Evolutionary conservation across 2,329 filamentous ascomycete species (phyloP), one percentile per base, ranked within the genome.

Genomic region (Monilinia fructicola): DNA sequence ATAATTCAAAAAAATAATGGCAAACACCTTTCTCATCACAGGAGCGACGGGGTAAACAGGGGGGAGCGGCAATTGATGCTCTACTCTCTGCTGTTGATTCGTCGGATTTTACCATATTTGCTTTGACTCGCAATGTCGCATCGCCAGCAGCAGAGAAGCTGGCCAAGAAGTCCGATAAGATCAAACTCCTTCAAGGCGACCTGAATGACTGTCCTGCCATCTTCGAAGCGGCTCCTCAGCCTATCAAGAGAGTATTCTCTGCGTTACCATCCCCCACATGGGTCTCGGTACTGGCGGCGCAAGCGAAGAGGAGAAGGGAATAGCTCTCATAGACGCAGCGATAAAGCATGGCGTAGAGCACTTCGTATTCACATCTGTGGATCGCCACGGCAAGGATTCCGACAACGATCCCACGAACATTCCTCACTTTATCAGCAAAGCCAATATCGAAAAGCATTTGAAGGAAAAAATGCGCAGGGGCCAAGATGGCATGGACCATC

Each of bases 191-290:
- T 66, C 76, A 86, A 74, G 87, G 87, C 14, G 80, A 88, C 67
- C 78, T 89, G 7, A 79, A 85, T 67, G 76, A 87, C 53, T 78
- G 81, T 0, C 74, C 78, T 0, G 76, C 73, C 0, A 80, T 88
- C 40, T 88, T 89, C 71, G 68, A 65, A 66, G 52, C 70, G 70
- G 66, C 74, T 69, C 31, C 69, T 63, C 54, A 69, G 53, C 73
- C 79, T 2, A 80, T 87, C 66, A 86, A 83, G 81, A 85, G 85
- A 4, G 85, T 89, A 7, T 90, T 84, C 76, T 85, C 76, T 85
- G 82, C 28, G 85, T 90, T 7, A 77, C 79, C 65, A 73, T 72
- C 23, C 69, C 70, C 9, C 65, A 16, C 55, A 31, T 61, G 14
- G 67, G 68, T 21, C 55, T 69, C 12, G 28, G 50, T 7, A 46